A percentile compares a stretch with the other conserved stretches of the same genome.
These are phyloP conservation scores for Xylariaceae sp. DNA, from an alignment of 2,329 filamentous ascomycete species.

Conservation along the genomic window DNA sequence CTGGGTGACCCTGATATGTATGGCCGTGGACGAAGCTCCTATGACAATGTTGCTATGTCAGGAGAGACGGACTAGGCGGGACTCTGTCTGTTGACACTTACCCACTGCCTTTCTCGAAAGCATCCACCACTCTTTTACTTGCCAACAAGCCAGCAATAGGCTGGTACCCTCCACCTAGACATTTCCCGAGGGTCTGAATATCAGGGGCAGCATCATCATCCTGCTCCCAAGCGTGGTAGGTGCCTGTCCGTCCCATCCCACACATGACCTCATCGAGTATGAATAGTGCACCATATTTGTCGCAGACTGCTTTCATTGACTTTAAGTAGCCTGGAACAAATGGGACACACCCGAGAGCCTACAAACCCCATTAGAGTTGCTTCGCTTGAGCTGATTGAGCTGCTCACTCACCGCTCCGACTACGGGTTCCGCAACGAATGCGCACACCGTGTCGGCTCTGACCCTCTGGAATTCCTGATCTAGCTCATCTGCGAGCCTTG, in stretches of 20 bases:
- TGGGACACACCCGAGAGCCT: conserved; percentile 69
- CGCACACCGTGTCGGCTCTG: conserved; percentile 70
- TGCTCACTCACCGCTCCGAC: conserved; percentile 67
- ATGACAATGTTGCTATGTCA: background rate
- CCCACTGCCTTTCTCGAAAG: conserved; percentile 46
- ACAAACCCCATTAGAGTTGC: conserved; percentile 6
- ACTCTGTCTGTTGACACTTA: conserved; percentile 28
- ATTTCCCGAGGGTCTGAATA: conserved; percentile 71
- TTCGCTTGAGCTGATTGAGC: background rate
- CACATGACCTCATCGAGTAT: conserved; percentile 83
- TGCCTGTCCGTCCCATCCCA: conserved; percentile 66
- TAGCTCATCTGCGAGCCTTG: conserved; percentile 67
- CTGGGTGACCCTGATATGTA: conserved; percentile 55
- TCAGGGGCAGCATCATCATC: conserved; percentile 63
- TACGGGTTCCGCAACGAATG: conserved; percentile 76
- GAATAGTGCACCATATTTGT: conserved; percentile 74
- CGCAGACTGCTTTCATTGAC: conserved; percentile 72
- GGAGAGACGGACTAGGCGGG: background rate
- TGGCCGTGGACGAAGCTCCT: conserved; percentile 62
- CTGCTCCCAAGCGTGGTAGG: conserved; percentile 67
- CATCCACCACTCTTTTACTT: conserved; percentile 56
- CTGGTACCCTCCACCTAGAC: conserved; percentile 68
- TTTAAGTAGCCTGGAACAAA: conserved; percentile 71
- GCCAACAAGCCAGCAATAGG: conserved; percentile 68
- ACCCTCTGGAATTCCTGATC: conserved; percentile 70